These are phyloP conservation scores for Aspergillus sp. DNA, from an alignment of 2,329 filamentous ascomycete genomes.

Conservation along the genomic window DNA sequence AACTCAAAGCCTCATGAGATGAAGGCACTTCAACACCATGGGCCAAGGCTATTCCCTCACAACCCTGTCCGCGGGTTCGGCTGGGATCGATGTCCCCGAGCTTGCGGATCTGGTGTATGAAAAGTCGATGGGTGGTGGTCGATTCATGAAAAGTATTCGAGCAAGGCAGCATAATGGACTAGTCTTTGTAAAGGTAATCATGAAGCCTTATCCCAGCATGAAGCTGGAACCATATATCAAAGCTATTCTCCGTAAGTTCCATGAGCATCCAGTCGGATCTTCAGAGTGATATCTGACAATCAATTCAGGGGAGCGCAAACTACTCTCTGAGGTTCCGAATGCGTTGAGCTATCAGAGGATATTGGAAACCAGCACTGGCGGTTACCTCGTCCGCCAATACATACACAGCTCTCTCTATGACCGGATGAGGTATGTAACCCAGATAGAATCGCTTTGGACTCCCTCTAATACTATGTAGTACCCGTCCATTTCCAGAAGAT, in stretches of 20 bases:
- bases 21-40: constrained; percentile 59
- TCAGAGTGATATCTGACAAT: constrained; percentile 20
- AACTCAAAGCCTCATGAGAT: constrained; percentile 26
- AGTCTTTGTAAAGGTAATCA: constrained; percentile 90
- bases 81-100: constrained; percentile 91
- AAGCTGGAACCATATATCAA: constrained; percentile 77
- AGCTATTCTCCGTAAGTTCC: constrained; percentile 68
- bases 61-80: constrained; percentile 85
- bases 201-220: constrained; percentile 85
- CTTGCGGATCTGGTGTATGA: constrained; percentile 89
- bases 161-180: constrained; percentile 87
- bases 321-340: constrained; percentile 82
- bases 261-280: not conserved
- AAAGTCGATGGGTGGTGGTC: constrained; percentile 83
- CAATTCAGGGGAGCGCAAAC: constrained; percentile 70
- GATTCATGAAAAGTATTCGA: constrained; percentile 96
- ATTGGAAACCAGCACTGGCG: constrained; percentile 86
- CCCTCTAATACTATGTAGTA: constrained; percentile 58
- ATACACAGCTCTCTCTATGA: constrained; percentile 97
- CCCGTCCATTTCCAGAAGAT: constrained; percentile 91
- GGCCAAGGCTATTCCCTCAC: constrained; percentile 95
- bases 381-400: constrained; percentile 91
- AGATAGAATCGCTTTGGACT: not conserved
- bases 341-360: constrained; percentile 87
- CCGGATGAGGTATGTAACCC: constrained; percentile 64